Conservation (phyloP, 176 grass and related monocot species). For the Oryza australiensis region DNA sequence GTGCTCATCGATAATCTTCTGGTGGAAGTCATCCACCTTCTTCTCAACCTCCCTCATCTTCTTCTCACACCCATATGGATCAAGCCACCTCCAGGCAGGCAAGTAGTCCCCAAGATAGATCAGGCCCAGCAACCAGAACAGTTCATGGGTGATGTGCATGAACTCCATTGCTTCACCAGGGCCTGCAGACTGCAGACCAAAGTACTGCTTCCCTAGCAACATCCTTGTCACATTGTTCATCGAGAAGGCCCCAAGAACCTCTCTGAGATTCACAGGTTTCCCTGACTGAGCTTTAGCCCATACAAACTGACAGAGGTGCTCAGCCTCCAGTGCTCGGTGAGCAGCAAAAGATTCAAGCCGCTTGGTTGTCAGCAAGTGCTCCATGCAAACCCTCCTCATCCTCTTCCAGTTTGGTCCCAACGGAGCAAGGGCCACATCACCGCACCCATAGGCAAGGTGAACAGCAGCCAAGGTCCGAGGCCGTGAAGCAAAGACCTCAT, state of each 20-base stretch:
- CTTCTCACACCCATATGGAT: constrained; percentile 73
- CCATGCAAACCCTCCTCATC: constrained; percentile 85
- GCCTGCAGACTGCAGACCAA: constrained; percentile 65
- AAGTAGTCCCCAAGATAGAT: constrained; percentile 93
- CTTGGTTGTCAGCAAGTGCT: constrained; percentile 84
- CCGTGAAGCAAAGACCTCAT: constrained; percentile 84
- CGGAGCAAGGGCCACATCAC: constrained; percentile 73
- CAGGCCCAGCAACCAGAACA: constrained; percentile 78
- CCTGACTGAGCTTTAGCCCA: constrained; percentile 50
- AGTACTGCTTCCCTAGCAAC: constrained; percentile 90
- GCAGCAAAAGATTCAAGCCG: constrained; percentile 66
- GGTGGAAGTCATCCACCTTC: constrained; percentile 90
- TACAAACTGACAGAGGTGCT: constrained; percentile 64
- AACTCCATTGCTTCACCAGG: constrained; percentile 80
- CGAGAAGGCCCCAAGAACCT: constrained; percentile 72
- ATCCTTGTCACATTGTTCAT: constrained; percentile 99
- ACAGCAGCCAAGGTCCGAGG: constrained; percentile 73
- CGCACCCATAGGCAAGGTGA: constrained; percentile 74
- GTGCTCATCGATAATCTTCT: constrained; percentile 92
- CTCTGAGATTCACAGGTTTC: constrained; percentile 69
- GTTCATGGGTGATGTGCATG: constrained; percentile 86
- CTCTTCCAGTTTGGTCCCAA: constrained; percentile 86
- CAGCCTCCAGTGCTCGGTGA: constrained; percentile 63
- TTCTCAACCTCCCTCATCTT: constrained; percentile 85
- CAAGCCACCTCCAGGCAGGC: constrained; percentile 84